Evolutionary conservation across 257 asterid genomes (phyloP).

Genomic region (Ballota nigra): DNA sequence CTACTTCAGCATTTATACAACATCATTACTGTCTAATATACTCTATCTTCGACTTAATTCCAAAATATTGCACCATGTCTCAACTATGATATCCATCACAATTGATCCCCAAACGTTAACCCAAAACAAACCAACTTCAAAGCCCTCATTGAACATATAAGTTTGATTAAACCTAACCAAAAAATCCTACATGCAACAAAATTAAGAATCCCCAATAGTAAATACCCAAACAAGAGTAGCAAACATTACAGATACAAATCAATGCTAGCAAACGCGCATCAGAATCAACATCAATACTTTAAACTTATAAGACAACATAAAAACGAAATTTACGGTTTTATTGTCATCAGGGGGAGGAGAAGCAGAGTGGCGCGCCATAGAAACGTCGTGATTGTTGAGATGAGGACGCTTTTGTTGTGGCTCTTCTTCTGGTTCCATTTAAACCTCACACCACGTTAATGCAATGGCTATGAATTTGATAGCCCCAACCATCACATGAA

Average conservation of each 20-base stretch:
- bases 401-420: constrained; percentile 75
- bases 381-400: constrained; percentile 38
- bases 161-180: not conserved
- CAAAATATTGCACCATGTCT: not conserved
- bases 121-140: not conserved
- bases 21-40: not conserved
- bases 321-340: constrained; percentile 43
- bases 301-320: not conserved
- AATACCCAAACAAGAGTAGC: not conserved
- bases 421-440: constrained; percentile 64
- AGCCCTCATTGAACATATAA: constrained; percentile 6
- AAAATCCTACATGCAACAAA: not conserved
- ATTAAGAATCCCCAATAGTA: not conserved
- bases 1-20: not conserved
- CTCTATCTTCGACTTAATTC: constrained; percentile 1
- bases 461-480: constrained; percentile 21
- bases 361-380: constrained; percentile 64
- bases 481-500: constrained; percentile 35
- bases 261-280: not conserved
- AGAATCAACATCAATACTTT: not conserved
- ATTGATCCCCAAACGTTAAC: not conserved
- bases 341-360: constrained; percentile 59
- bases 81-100: constrained; percentile 3
- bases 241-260: not conserved
- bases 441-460: constrained; percentile 22